Evolutionary conservation across 2,329 filamentous ascomycete genomes (phyloP), one percentile per base, ranked within the genome.

Genomic region (Exophiala calicioides): DNA sequence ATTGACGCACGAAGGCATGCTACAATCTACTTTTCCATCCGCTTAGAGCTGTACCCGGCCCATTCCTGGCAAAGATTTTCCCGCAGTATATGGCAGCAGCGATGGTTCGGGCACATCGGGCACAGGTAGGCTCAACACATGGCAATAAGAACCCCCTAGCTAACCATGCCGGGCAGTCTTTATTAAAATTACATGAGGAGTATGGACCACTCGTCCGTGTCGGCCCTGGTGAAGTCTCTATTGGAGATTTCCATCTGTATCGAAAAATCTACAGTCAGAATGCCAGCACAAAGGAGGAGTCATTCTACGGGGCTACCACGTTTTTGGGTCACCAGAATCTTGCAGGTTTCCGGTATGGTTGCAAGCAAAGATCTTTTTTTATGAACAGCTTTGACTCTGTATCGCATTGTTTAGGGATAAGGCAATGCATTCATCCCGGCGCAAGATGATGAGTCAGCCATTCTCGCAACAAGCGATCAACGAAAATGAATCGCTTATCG

Each of bases 131-230:
- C n/a, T n/a, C n/a, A n/a, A n/a, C n/a, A n/a, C n/a, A n/a, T n/a
- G n/a, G n/a, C n/a, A n/a, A n/a, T n/a, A n/a, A n/a, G n/a, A n/a
- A n/a, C n/a, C n/a, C n/a, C n/a, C n/a, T n/a, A n/a, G n/a, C n/a
- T n/a, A n/a, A n/a, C n/a, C n/a, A n/a, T n/a, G n/a, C n/a, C n/a
- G n/a, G n/a, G n/a, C n/a, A n/a, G n/a, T n/a, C n/a, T n/a, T 27
- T 27, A 27, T 12, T 27, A 7, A 12, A 27, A 33, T 20, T 36
- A 12, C 33, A 36, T 20, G 9, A 21, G 8, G 5, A 36, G 21
- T 36, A 36, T 36, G 33, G 33, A 20, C 33, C 33, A 7, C 5
- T 36, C 5, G 15, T 36, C 10, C 33, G 33, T 7, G n/a, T 36
- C 12, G 33, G 33, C 13, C 33, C 33, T 7, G 10, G 5, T 9